Evolutionary conservation across 139 green algal genomes (phyloP).

Genomic region (Trebouxia sp.): DNA sequence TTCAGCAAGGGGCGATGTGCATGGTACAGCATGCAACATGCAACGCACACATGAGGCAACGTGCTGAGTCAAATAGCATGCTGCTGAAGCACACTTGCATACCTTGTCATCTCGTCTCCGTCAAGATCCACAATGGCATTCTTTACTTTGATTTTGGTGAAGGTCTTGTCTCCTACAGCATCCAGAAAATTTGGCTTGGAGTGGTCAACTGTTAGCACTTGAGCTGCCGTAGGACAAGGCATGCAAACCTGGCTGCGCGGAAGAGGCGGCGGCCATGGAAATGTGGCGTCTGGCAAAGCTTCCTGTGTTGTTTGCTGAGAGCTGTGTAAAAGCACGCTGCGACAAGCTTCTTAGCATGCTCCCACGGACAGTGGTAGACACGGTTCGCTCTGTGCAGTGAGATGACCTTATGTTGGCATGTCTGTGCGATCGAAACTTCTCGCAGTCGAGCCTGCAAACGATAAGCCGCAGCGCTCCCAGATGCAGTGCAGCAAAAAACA

Average conservation of each 20-base stretch:
- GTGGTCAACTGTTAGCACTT: background rate
- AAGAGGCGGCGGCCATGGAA: conserved; percentile 4
- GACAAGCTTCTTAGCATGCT: conserved; percentile 22
- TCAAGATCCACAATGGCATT: conserved; percentile 96
- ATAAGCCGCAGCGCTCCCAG: no score
- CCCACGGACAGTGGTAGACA: background rate
- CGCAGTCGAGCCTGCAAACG: no score
- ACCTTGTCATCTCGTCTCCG: conserved; percentile 94
- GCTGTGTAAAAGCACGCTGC: background rate
- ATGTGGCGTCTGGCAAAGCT: background rate
- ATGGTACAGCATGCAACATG: no score
- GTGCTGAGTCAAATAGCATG: no score
- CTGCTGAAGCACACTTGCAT: background rate
- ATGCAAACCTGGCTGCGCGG: background rate
- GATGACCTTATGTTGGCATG: no score
- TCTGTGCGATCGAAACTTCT: no score
- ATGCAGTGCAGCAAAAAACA: no score
- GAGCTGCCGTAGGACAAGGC: no score
- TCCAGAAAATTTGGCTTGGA: background rate
- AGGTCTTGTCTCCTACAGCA: background rate
- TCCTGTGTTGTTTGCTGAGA: background rate
- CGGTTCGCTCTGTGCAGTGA: no score
- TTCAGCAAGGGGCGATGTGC: no score
- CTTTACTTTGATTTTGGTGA: conserved; percentile 79
- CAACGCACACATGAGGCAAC: no score